Base-by-base conservation (phyloP, 306 rosid species). In the Ormosia emarginata region DNA sequence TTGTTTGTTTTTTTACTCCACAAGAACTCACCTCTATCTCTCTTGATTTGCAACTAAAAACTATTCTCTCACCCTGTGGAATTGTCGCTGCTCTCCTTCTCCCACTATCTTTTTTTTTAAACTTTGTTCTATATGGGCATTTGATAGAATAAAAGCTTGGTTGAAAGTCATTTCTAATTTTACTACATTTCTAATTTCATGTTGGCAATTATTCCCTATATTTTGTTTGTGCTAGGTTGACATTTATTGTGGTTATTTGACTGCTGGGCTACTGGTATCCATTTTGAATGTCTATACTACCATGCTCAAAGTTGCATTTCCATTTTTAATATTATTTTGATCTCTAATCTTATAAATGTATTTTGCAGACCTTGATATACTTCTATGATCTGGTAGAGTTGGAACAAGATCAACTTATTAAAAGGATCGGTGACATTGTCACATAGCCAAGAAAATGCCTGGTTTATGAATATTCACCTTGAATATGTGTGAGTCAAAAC, bases 401-500 rank as follows among this genome's bases (percentile, higher is more conserved):
- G 76, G 94, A 91, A 84, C 91, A 91, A 85, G 91, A 93, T 76
- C 95, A 93, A 85, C 36, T 86, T 29, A 89, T 93, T 78, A 94
- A 93, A n/a, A 86, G 95, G 95, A 40, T 88, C 88, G 11, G 88
- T 88, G 56, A 85, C 85, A 53, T 79, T 93, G 79, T 86, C 97
- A 14, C 97, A 93, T 71, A 91, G 94, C 89, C 85, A 70, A 85
- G 90, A 89, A 82, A 85, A 93, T 33, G 74, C 77, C 2, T 88
- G 95, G 62, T 93, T 88, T 80, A 87, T 93, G 94, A 88, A 93
- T 83, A 88, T 93, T 74, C 90, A 80, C 88, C 91, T 93, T 14
- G 89, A 87, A 81, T 93, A 89, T 67, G 72, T 80, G 97, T 93
- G 81, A 91, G 97, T 87, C 40, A 59, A 53, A 63, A 44, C 50